Base-by-base conservation (phyloP, 1,139 yeast species). In the Yamadazyma kanchanaburiensis region DNA sequence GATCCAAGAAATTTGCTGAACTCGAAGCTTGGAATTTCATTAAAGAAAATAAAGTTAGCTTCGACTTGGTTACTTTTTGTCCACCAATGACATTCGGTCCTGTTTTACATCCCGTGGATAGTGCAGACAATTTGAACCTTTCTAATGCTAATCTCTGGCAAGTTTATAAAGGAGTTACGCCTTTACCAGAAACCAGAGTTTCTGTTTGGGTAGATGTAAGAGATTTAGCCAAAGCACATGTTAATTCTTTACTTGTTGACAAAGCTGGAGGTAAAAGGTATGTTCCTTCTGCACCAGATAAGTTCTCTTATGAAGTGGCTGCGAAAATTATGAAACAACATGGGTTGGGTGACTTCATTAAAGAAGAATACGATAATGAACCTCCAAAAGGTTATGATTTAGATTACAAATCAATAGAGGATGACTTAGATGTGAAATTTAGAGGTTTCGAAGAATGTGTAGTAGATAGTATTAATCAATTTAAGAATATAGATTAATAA, bases 41-140 rank as follows among this genome's bases (percentile, higher is more conserved):
- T 4, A 38, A 43, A 22, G 33, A 38, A 6, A 45, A 60, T 21
- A 53, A 56, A 3, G 65, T 73, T 6, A 46, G 48, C 12, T 76
- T 75, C 42, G 57, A 54, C 11, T 45, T 76, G 23, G 54, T 70
- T 4, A 58, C 70, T 1, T 62, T 76, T 12, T 65, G 65, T 39
- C 80, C 81, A 12, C 65, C 66, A n/a, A 70, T 57, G 45, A 75
- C 73, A 1, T 61, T 66, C 42, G 74, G 73, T 0, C 71, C 72
- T 0, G 69, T 65, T 35, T 60, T 65, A 2, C 61, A 55, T 33
- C 44, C 45, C 5, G 55, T 53, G 20, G 58, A 37, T n/a, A 28
- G 8, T 21, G 46, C 40, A 8, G 44, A 49, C 32, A 54, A 37
- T 42, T 60, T 34, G 49, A 51, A 25, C 39, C 45, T 36, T 14